phyloP scores from a whole-genome alignment of 805 yeast species.

The Danielozyma ontarioensis region DNA sequence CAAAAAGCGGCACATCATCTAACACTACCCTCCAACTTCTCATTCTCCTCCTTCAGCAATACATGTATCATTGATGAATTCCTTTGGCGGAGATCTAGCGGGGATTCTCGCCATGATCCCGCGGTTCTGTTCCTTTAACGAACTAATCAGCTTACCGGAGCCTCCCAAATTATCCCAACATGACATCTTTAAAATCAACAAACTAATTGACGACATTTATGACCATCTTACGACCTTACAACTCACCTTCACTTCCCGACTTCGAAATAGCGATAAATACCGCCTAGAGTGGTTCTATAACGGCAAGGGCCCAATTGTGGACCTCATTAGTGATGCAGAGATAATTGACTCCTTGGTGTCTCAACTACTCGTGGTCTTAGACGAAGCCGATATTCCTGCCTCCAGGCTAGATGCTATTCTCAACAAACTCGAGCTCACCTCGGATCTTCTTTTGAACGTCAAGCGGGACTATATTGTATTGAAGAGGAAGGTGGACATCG shows the following conservation, averaged over 20 bases:
- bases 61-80: no score
- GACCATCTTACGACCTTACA: conserved; percentile 16
- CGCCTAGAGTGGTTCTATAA: conserved; percentile 22
- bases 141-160: conserved; percentile 14
- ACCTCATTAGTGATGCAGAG: conserved; percentile 13
- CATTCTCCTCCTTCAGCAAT: no score
- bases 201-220: conserved; percentile 23
- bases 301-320: conserved; percentile 15
- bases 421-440: conserved; percentile 20
- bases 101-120: conserved; percentile 14
- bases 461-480: conserved; percentile 14
- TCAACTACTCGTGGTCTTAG: conserved; percentile 9
- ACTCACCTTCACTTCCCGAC: conserved; percentile 5
- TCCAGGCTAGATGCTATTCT: conserved; percentile 9
- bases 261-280: not conserved
- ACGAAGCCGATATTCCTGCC: conserved; percentile 2
- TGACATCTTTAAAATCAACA: conserved; percentile 22
- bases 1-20: no score
- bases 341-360: conserved; percentile 22
- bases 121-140: conserved; percentile 17
- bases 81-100: conserved; percentile 8
- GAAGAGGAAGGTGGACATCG: conserved; percentile 21
- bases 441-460: conserved; percentile 21
- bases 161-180: conserved; percentile 11
- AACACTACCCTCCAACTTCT: no score